These are phyloP conservation scores for Coriolopsis trogii DNA, from an alignment of 1,284 basidiomycete species.

Conservation along the genomic window DNA sequence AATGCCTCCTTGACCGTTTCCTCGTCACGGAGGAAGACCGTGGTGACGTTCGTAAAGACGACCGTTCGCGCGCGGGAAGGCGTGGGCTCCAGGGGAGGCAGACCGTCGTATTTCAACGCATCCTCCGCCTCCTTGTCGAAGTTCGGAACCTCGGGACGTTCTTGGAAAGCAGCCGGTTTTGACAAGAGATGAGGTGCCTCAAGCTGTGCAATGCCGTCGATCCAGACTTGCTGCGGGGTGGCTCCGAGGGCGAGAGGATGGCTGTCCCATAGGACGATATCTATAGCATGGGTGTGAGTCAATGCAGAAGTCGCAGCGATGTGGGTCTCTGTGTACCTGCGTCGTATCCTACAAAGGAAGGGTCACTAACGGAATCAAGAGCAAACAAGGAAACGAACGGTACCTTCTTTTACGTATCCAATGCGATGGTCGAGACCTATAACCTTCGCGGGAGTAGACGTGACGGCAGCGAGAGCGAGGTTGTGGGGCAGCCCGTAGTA, in stretches of 20 bases:
- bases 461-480: constrained; percentile 74
- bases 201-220: constrained; percentile 71
- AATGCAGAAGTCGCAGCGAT: neutral
- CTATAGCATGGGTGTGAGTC: constrained; percentile 25
- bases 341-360: constrained; percentile 43
- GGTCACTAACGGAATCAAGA: neutral
- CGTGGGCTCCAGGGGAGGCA: constrained; percentile 58
- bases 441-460: constrained; percentile 74
- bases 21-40: constrained; percentile 40
- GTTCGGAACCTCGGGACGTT: constrained; percentile 56
- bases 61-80: constrained; percentile 42
- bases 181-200: constrained; percentile 41
- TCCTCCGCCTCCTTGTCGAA: constrained; percentile 58
- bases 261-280: constrained; percentile 72
- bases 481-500: constrained; percentile 68
- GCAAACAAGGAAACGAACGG: constrained; percentile 30
- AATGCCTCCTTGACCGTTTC: constrained; percentile 23
- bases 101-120: constrained; percentile 64
- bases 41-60: constrained; percentile 62
- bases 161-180: constrained; percentile 53
- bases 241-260: constrained; percentile 77
- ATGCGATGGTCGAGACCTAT: constrained; percentile 84
- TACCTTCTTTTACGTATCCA: constrained; percentile 71
- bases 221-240: constrained; percentile 75
- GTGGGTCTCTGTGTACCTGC: constrained; percentile 38